These are phyloP conservation scores for Phaeomoniella chlamydospora DNA, from an alignment of 2,329 filamentous ascomycete species.

Conservation along the genomic window DNA sequence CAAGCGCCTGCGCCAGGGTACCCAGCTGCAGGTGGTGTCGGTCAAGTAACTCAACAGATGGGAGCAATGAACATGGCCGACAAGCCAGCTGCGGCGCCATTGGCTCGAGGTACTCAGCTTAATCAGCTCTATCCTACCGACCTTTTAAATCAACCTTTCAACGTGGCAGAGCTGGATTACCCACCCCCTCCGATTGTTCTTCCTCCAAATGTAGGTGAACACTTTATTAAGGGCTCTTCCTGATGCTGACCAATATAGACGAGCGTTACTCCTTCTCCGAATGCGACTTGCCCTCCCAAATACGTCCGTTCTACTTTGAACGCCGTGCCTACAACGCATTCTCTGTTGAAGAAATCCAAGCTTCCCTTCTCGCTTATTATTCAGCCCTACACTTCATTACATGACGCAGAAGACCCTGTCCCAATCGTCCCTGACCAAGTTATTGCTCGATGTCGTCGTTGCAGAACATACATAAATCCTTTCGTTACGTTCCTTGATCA, in stretches of 20 bases:
- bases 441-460: slow-evolving; percentile 90
- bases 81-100: slow-evolving; percentile 31
- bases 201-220: slow-evolving; percentile 67
- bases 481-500: slow-evolving; percentile 95
- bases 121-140: slow-evolving; percentile 91
- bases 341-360: slow-evolving; percentile 89
- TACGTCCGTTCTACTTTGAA: slow-evolving; percentile 94
- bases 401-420: slow-evolving; percentile 81
- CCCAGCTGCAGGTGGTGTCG: slow-evolving; percentile 42
- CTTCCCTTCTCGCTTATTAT: slow-evolving; percentile 91
- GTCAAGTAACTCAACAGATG: slow-evolving; percentile 70
- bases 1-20: slow-evolving; percentile 56
- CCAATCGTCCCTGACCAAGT: slow-evolving; percentile 93
- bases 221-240: background rate
- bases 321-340: slow-evolving; percentile 81
- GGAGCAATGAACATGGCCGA: slow-evolving; percentile 58
- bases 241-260: slow-evolving; percentile 35
- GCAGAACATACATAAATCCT: slow-evolving; percentile 93
- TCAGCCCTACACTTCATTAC: slow-evolving; percentile 83
- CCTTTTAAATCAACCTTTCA: slow-evolving; percentile 82
- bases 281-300: slow-evolving; percentile 83
- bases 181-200: slow-evolving; percentile 83
- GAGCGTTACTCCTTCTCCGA: slow-evolving; percentile 78
- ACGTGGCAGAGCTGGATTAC: slow-evolving; percentile 80
- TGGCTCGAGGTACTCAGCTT: slow-evolving; percentile 38